These are phyloP conservation scores for Russula ochroleuca DNA, from an alignment of 768 basidiomycete genomes.

Conservation along the genomic window DNA sequence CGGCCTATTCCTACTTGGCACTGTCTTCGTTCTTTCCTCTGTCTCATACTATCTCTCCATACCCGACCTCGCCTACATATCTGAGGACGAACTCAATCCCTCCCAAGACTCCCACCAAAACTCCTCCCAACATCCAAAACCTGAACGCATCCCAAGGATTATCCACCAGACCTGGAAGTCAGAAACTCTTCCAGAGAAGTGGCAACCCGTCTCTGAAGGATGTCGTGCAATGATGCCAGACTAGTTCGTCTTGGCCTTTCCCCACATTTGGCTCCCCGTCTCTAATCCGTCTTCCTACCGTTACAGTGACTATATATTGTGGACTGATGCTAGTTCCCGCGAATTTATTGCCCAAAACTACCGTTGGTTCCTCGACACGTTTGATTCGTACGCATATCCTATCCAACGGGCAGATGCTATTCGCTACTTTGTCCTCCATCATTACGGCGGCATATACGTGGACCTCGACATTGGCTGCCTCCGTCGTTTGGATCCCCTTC, in stretches of 20 bases:
- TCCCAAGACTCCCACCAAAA: slow-evolving; percentile 58
- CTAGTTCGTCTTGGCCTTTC: slow-evolving; percentile 61
- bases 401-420: slow-evolving; percentile 97
- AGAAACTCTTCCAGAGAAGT: slow-evolving; percentile 73
- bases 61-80: slow-evolving; percentile 69
- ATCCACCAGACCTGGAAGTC: slow-evolving; percentile 99
- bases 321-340: slow-evolving; percentile 91
- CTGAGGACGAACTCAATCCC: slow-evolving; percentile 67
- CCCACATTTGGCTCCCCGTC: slow-evolving; percentile 3
- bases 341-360: slow-evolving; percentile 87
- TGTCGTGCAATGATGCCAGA: slow-evolving; percentile 93
- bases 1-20: slow-evolving; percentile 78
- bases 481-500: slow-evolving; percentile 78
- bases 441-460: slow-evolving; percentile 93
- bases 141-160: slow-evolving; percentile 83
- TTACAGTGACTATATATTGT: slow-evolving; percentile 87
- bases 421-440: slow-evolving; percentile 94
- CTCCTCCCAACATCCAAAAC: slow-evolving; percentile 52
- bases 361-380: slow-evolving; percentile 90
- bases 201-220: slow-evolving; percentile 74
- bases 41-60: slow-evolving; percentile 88
- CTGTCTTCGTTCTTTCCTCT: slow-evolving; percentile 86
- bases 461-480: slow-evolving; percentile 96
- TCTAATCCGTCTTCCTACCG: slow-evolving; percentile 23
- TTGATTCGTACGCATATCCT: slow-evolving; percentile 83